Evolutionary conservation across 164 flowering plant genomes (phyloP).

Genomic region (Aristolochia fimbriata): DNA sequence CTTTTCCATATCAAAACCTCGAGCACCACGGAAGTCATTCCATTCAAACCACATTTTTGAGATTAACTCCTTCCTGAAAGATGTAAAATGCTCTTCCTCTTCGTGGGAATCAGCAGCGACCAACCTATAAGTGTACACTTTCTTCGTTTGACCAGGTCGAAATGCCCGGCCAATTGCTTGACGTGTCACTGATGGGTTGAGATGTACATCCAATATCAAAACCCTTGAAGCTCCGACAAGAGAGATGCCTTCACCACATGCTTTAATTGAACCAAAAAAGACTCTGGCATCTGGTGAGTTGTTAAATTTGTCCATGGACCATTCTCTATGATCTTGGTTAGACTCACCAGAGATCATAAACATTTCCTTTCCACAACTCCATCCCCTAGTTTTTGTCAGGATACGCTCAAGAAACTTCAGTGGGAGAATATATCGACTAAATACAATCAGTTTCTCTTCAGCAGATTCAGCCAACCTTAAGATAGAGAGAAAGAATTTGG

Average conservation of each 20-base stretch:
- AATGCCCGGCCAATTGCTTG: constrained; percentile 90
- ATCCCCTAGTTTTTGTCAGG: constrained; percentile 39
- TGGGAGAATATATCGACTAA: constrained; percentile 78
- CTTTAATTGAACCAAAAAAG: constrained; percentile 82
- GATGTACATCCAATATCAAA: constrained; percentile 67
- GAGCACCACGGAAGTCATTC: constrained; percentile 39
- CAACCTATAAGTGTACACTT: constrained; percentile 60
- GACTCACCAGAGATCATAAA: constrained; percentile 73
- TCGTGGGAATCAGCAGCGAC: constrained; percentile 75
- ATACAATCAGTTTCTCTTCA: constrained; percentile 80
- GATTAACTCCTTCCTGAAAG: constrained; percentile 68
- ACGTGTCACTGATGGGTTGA: constrained; percentile 82
- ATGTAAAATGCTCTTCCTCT: constrained; percentile 55
- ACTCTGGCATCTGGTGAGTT: constrained; percentile 51
- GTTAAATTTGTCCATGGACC: constrained; percentile 62
- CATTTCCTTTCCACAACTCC: constrained; percentile 51
- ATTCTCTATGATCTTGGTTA: constrained; percentile 44
- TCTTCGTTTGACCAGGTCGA: constrained; percentile 77
- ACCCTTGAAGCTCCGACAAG: constrained; percentile 85
- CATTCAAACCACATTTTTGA: constrained; percentile 93
- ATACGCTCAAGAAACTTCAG: constrained; percentile 68
- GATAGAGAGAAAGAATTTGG: constrained; percentile 66
- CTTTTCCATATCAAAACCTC: constrained; percentile 35
- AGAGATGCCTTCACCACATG: constrained; percentile 94
- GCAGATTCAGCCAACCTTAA: constrained; percentile 53